These are phyloP conservation scores for Cutaneotrichosporon sp. DNA, from an alignment of 1,284 basidiomycete species.

Conservation along the genomic window DNA sequence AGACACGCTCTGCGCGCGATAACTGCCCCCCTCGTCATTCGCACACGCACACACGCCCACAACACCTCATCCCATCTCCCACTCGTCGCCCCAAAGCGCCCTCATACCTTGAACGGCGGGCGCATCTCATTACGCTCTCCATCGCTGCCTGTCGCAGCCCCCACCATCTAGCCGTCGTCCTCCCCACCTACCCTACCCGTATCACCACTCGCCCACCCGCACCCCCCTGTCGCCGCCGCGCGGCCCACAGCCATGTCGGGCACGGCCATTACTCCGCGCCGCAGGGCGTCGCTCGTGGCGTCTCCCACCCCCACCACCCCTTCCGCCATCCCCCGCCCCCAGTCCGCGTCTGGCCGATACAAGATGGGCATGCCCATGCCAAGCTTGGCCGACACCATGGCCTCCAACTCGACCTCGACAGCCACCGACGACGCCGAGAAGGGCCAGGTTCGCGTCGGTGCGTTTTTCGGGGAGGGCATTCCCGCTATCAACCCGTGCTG, in stretches of 20 bases:
- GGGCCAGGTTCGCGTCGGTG: slow-evolving; percentile 48
- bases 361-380: slow-evolving; percentile 5
- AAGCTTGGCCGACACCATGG: neutral
- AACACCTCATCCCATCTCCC: neutral
- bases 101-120: neutral
- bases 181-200: neutral
- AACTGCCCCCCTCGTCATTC: no score
- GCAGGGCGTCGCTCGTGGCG: slow-evolving; percentile 26
- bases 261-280: slow-evolving; percentile 18
- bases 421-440: slow-evolving; percentile 31
- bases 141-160: neutral
- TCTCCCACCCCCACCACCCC: slow-evolving; percentile 34
- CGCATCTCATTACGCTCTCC: neutral
- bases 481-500: neutral
- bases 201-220: neutral
- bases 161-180: neutral
- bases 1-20: no score
- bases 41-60: neutral
- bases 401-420: slow-evolving; percentile 6
- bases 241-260: slow-evolving; percentile 11
- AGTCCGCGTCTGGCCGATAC: slow-evolving; percentile 33
- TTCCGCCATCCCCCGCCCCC: slow-evolving; percentile 34
- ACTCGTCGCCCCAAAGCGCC: neutral
- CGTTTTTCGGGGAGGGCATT: slow-evolving; percentile 25
- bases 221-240: neutral